Base-by-base conservation (phyloP, 1,284 basidiomycete genomes). In the Termitomyces sp. region DNA sequence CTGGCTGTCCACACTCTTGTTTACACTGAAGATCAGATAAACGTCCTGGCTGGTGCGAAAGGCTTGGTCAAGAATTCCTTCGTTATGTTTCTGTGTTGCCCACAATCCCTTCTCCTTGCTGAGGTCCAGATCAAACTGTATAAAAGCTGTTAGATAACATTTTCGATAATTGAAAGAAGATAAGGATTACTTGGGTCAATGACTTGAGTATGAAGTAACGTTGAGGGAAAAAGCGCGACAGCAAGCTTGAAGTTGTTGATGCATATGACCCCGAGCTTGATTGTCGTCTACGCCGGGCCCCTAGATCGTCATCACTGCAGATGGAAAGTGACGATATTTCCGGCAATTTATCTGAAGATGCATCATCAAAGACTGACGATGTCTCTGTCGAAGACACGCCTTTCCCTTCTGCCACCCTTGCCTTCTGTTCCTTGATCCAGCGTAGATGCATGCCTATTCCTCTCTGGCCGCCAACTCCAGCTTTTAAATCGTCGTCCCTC, bases 171-270 rank as follows among this genome's bases (percentile, higher is more conserved):
- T 19, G 2, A 51, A 40, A 24, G 18, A 49, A 0, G 10, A 35
- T 7, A 31, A 14, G 26, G 9, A 78, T 62, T 67, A 90, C 91
- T 74, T 84, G 81, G 0, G 86, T 86, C 60, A 90, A 71, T 31
- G 89, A 93, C 70, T 98, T 97, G 60, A 97, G 80, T 56, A 97
- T 95, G 63, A 97, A 97, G 68, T 86, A 94, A 21, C 95, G 83
- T 63, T 83, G 81, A 3, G 91, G 91, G 67, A 97, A 97, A 66
- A 91, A 74, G 41, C 75, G 78, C 7, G 75, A 63, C 7, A 95
- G 73, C 57, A 96, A 68, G 60, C 87, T 86, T 19, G 90, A 92
- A 56, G 72, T 84, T 1, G 87, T 88, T 35, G 86, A 88, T 34
- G 82, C 73, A 66, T 75, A 78, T 38, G 84, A 86, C 3, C 79